Conservation (phyloP, 305 asterid genomes). For the Lippia alba region DNA sequence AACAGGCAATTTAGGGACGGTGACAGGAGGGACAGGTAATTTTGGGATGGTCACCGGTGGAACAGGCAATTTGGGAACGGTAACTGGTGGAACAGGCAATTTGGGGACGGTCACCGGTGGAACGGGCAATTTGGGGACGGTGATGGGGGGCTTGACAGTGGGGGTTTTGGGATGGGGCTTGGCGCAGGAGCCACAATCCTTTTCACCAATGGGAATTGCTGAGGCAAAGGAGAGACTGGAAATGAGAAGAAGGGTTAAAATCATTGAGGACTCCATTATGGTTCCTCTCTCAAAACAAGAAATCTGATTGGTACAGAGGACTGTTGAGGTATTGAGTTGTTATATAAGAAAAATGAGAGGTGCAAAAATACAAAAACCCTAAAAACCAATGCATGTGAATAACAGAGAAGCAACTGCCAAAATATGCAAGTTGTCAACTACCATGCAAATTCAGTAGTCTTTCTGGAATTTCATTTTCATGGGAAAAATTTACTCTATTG, state of each 20-base stretch:
- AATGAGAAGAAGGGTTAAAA: constrained; percentile 50
- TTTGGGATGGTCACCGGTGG: constrained; percentile 33
- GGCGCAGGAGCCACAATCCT: constrained; percentile 62
- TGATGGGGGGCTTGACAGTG: constrained; percentile 36
- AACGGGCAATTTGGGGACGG: background rate
- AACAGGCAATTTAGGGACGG: constrained; percentile 3
- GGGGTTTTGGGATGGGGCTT: constrained; percentile 42
- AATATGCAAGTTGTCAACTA: constrained; percentile 71
- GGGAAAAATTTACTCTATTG: too few species aligned
- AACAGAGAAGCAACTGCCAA: constrained; percentile 56
- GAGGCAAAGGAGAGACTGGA: constrained; percentile 53
- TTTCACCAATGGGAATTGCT: constrained; percentile 31
- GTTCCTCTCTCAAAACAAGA: background rate
- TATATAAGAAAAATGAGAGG: constrained; percentile 39
- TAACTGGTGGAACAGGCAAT: background rate
- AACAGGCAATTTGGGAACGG: background rate
- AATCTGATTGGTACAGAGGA: constrained; percentile 33
- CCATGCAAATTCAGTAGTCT: constrained; percentile 27
- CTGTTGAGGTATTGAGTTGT: constrained; percentile 8
- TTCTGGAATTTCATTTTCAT: too few species aligned
- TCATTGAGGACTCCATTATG: constrained; percentile 56
- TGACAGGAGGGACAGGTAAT: background rate
- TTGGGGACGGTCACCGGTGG: background rate
- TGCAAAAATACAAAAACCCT: constrained; percentile 47
- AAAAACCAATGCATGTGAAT: constrained; percentile 75